Conservation (phyloP, 192 early-diverging fungal genomes). For the Linnemannia elongata region DNA sequence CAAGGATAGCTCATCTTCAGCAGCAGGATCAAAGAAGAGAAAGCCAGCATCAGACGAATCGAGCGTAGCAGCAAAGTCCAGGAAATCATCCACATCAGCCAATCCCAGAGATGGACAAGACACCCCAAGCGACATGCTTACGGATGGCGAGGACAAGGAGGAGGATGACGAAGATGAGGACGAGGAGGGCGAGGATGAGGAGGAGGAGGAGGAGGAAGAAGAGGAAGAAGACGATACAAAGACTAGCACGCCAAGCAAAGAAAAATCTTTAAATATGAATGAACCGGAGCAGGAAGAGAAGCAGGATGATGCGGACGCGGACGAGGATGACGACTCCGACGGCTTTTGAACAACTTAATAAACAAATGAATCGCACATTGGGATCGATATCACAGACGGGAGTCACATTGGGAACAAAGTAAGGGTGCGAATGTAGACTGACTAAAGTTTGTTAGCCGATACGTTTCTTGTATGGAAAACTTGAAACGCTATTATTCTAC, state of each 20-base stretch:
- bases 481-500: slow-evolving; percentile 12
- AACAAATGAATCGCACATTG: not conserved
- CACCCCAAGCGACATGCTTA: not conserved
- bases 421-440: not conserved
- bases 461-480: not conserved
- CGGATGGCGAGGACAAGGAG: slow-evolving; percentile 26
- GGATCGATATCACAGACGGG: not conserved
- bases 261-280: slow-evolving; percentile 41
- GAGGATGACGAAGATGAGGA: slow-evolving; percentile 30
- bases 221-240: slow-evolving; percentile 12
- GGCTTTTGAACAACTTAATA: slow-evolving; percentile 29
- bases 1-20: slow-evolving; percentile 20
- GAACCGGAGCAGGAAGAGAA: slow-evolving; percentile 36
- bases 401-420: not conserved
- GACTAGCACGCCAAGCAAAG: not conserved
- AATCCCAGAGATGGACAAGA: slow-evolving; percentile 42
- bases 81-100: slow-evolving; percentile 39
- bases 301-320: slow-evolving; percentile 12
- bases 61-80: slow-evolving; percentile 20
- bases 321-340: slow-evolving; percentile 28
- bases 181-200: slow-evolving; percentile 23
- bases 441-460: not conserved
- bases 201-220: slow-evolving; percentile 30
- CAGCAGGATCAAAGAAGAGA: slow-evolving; percentile 40
- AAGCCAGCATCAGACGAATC: slow-evolving; percentile 31